Evolutionary conservation across 768 basidiomycete species (phyloP).

Genomic region (Pisolithus albus): DNA sequence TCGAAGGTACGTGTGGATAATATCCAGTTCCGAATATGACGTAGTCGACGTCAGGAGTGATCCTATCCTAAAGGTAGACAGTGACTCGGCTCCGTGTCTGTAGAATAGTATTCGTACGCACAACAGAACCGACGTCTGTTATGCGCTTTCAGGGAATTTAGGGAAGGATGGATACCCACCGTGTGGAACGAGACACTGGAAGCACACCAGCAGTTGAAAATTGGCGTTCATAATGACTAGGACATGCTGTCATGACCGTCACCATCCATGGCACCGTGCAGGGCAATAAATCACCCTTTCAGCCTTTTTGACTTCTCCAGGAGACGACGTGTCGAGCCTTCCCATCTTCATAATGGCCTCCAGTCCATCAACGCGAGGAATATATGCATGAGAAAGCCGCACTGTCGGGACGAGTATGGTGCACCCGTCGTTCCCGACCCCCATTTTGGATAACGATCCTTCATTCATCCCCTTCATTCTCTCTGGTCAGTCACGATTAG

Average conservation of each 20-base stretch:
- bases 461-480: slow-evolving; percentile 32
- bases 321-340: slow-evolving; percentile 36
- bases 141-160: slow-evolving; percentile 39
- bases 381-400: slow-evolving; percentile 41
- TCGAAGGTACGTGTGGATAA: slow-evolving; percentile 35
- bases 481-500: slow-evolving; percentile 26
- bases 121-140: slow-evolving; percentile 35
- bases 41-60: slow-evolving; percentile 26
- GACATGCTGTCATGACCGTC: slow-evolving; percentile 29
- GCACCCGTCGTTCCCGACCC: slow-evolving; percentile 39
- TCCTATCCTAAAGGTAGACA: slow-evolving; percentile 31
- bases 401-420: slow-evolving; percentile 41
- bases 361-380: slow-evolving; percentile 39
- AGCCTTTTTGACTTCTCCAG: slow-evolving; percentile 35
- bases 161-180: slow-evolving; percentile 37
- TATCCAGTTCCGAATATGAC: slow-evolving; percentile 46
- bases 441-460: slow-evolving; percentile 33
- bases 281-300: slow-evolving; percentile 19
- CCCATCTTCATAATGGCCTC: slow-evolving; percentile 29
- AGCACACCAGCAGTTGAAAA: slow-evolving; percentile 26
- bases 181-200: slow-evolving; percentile 43
- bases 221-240: slow-evolving; percentile 47
- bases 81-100: slow-evolving; percentile 16
- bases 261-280: background rate
- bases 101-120: slow-evolving; percentile 20